These are phyloP conservation scores for Emmonsiellopsis sp. DNA, from an alignment of 2,329 filamentous ascomycete species.

Conservation along the genomic window DNA sequence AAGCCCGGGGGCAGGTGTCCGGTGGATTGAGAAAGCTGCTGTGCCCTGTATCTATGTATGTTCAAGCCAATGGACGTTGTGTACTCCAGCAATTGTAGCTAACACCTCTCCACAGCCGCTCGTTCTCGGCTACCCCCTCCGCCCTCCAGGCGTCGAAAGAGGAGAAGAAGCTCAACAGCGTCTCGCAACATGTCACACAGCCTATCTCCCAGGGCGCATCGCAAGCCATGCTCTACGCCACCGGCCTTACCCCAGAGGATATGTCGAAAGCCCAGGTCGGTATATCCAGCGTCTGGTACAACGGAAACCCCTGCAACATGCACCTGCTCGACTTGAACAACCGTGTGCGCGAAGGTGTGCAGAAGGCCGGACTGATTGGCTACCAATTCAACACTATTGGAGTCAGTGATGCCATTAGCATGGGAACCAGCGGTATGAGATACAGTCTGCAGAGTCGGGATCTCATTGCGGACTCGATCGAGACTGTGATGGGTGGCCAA, in stretches of 20 bases:
- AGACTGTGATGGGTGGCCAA: conserved; percentile 97
- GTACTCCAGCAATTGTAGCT: background rate
- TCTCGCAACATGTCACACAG: conserved; percentile 81
- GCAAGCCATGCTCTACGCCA: conserved; percentile 97
- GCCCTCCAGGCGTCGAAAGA: conserved; percentile 8
- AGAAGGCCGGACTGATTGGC: conserved; percentile 70
- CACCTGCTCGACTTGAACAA: conserved; percentile 85
- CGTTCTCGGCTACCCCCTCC: conserved; percentile 4
- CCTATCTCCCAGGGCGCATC: conserved; percentile 97
- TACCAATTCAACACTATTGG: conserved; percentile 99
- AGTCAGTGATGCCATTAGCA: conserved; percentile 94
- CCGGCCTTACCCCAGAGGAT: conserved; percentile 74
- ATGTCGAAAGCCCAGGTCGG: conserved; percentile 96
- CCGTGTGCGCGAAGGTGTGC: conserved; percentile 62
- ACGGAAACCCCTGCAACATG: conserved; percentile 99
- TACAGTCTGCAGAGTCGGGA: conserved; percentile 92
- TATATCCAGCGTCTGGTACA: conserved; percentile 97
- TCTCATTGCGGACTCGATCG: conserved; percentile 94
- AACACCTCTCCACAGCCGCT: background rate
- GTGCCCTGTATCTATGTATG: conserved; percentile 7
- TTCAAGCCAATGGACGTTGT: background rate
- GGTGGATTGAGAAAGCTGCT: conserved; percentile 3
- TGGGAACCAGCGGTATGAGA: conserved; percentile 96
- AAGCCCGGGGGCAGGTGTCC: conserved; percentile 7
- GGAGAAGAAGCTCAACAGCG: conserved; percentile 58